A percentile compares a stretch with the other conserved stretches of the same genome.
phyloP scores from a whole-genome alignment of 2,329 filamentous ascomycete species.

The Colletotrichum viniferum region DNA sequence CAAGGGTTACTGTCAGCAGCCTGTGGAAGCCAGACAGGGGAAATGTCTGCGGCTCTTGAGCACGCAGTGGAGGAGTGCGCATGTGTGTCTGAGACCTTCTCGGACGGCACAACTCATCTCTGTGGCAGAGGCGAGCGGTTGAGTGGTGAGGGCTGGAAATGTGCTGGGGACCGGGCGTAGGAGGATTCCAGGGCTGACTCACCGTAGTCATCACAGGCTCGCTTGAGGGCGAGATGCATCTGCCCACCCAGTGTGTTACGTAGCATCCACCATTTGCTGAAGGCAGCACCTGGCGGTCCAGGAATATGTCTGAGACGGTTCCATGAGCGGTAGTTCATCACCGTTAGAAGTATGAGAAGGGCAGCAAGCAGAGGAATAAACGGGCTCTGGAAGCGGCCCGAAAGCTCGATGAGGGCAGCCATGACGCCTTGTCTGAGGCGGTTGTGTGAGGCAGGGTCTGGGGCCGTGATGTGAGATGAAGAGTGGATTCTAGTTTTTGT shows the following conservation, averaged over 20 bases:
- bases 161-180: background rate
- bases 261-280: slow-evolving; percentile 38
- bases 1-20: slow-evolving; percentile 18
- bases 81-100: slow-evolving; percentile 22
- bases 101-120: background rate
- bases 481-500: background rate
- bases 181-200: background rate
- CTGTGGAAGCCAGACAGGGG: slow-evolving; percentile 8
- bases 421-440: background rate
- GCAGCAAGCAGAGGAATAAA: background rate
- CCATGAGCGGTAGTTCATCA: slow-evolving; percentile 28
- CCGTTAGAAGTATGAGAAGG: slow-evolving; percentile 9
- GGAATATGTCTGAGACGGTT: slow-evolving; percentile 37
- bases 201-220: slow-evolving; percentile 23
- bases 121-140: background rate
- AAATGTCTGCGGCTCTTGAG: background rate
- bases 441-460: background rate
- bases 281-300: slow-evolving; percentile 34
- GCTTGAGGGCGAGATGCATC: slow-evolving; percentile 25
- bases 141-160: background rate
- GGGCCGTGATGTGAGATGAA: background rate
- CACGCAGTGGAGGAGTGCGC: background rate
- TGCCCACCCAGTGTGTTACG: slow-evolving; percentile 25
- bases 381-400: background rate
- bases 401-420: background rate